Evolutionary conservation across 139 green algal species (phyloP), one percentile per base, ranked within the genome.

Genomic region (Coccomyxa sp.): DNA sequence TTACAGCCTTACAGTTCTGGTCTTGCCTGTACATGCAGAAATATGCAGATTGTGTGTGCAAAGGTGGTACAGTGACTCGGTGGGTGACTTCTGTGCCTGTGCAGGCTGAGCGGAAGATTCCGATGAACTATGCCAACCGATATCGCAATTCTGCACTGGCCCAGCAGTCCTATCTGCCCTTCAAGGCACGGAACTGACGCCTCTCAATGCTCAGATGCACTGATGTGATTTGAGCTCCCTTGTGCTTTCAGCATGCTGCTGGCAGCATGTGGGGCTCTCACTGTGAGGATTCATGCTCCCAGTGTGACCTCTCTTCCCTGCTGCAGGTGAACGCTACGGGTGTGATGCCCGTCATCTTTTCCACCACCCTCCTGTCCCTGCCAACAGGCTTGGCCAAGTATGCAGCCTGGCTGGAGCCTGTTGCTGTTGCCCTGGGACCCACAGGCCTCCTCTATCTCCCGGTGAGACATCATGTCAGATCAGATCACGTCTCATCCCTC

Each of bases 261-360:
- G 33, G 10, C 35, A 3, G 70, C 35, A 16, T 44, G 70, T 16
- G 3, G 41, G 70, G 14, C 34, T 44, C 33, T 50, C 29, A 2
- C 12, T 71, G 24, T 31, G 64, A 31, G 16, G 34, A 29, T 36
- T 22, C 64, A 74, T 12, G 44, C 29, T 39, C 24, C 68, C 34
- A 1, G 31, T 72, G n/a, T 39, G 68, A n/a, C 14, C 68, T 35
- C 24, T n/a, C 8, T 6, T 44, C n/a, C 10, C n/a, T n/a, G n/a
- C n/a, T 81, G 77, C 80, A 89, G 82, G 87, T 95, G n/a, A 97
- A 97, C 79, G 89, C 90, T 8, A 93, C 93, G 12, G 96, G 96
- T 55, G 96, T 99, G 18, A 99, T 99, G 96, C 96, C 96, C 0
- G 92, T 99, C 84, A 99, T 99, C 84, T 99, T 99, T 82, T 88